Base-by-base conservation (phyloP, 2,329 filamentous ascomycete species). In the Emericellopsis cladophorae region DNA sequence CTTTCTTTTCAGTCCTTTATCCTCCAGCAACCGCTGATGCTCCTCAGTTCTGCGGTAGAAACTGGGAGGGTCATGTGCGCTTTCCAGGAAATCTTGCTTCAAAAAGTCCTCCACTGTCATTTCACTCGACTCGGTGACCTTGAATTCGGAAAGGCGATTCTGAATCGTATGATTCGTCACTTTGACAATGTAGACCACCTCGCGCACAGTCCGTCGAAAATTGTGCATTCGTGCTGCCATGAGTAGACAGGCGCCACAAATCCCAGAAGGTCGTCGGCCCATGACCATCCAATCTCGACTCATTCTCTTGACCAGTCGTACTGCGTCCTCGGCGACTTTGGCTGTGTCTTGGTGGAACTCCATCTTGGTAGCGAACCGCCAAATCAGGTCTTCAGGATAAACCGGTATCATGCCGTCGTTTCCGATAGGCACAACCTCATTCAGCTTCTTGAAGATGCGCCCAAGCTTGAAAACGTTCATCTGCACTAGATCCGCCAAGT, bases 141-240 rank as follows among this genome's bases (percentile, higher is more conserved):
- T 87, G 62, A 96, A 98, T 55, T 98, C 92, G 48, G 89, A 81
- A 9, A 98, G 67, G 46, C 92, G 87, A 56, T 90, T 86, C 53
- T 88, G 84, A 45, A 98, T 87, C 7, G 92, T 98, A 45, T 87
- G 76, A 48, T 93, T 93, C 34, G 89, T 93, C 39, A 96, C 89
- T 57, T 95, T 96, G 57, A 95, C 90, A 31, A 95, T 85, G 57
- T 95, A 96, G n/a, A 96, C 90, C 8, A 98, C 84, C 61, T 98
- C 92, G 24, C 88, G 78, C 11, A 94, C 79, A 0, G 88, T 95
- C 15, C 92, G 81, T 36, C 90, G 83, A 56, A 93, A 98, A 60
- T 96, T 96, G 72, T 95, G 94, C 83, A 96, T 96, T 40, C 92
- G 84, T 8, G 92, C 90, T 7, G 92, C 92, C 58, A 98, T 81